Evolutionary conservation across 192 early-diverging fungal genomes (phyloP), one percentile per base, ranked within the genome.

Genomic region (Spinellus fusiger): DNA sequence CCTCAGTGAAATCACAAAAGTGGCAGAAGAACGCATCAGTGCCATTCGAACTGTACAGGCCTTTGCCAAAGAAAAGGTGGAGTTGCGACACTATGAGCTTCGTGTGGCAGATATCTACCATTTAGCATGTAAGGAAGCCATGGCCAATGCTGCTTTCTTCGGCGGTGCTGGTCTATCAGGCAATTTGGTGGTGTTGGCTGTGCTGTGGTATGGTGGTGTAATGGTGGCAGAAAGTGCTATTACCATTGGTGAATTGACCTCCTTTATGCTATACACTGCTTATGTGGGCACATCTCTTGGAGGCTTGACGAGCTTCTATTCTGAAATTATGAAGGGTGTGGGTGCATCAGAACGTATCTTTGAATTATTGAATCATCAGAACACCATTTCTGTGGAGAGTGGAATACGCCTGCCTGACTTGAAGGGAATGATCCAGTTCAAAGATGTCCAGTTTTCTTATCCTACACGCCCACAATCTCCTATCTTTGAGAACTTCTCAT

Each of bases 11-110:
- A 74, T 82, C 44, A 84, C 86, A 18, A 87, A 87, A 65, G 78
- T 86, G 5, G 91, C 93, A 1, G 86, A 87, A 54, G 96, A 98
- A 67, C 78, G 86, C 31, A 87, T 98, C 61, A 73, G 82, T 62
- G 84, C 83, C 62, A 89, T 98, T 66, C 79, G 87, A 35, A 98
- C 94, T 0, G 89, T 95, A 3, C 83, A 85, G 20, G 84, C 87
- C 33, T 83, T 92, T 60, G 90, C 70, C 37, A 82, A 68, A 69
- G 81, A 76, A 69, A 71, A 72, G 59, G 66, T 34, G 57, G 78
- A 70, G 74, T 78, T 64, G 9, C 64, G 55, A n/a, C 49, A 38
- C 52, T 89, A 83, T 49, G 71, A 66, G 7, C 22, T 64, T 10
- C 49, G 49, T 22, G 74, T 83, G 28, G 65, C 68, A 58, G 49